A percentile compares a stretch with the other conserved stretches of the same genome.
Evolutionary conservation across 345 rosid genomes (phyloP).

Genomic region (Raphanus raphanistrum): DNA sequence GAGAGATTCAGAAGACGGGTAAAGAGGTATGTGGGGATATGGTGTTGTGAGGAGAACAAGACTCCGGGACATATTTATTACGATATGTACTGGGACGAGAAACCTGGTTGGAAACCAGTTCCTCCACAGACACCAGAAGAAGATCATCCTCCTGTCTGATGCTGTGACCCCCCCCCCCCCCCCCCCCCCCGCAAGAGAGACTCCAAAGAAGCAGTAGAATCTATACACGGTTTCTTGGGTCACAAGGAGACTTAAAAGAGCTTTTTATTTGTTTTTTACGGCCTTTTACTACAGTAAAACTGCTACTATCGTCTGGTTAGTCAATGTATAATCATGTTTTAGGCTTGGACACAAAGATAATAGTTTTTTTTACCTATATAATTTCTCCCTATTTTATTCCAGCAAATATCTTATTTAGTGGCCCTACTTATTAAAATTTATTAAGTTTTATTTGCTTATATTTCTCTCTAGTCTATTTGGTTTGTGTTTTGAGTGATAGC

Average conservation of each 20-base stretch:
- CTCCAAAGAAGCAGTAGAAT: not conserved
- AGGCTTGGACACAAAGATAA: constrained; percentile 21
- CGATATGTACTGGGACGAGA: constrained; percentile 89
- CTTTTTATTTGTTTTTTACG: constrained; percentile 3
- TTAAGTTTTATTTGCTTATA: not conserved
- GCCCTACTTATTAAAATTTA: not conserved
- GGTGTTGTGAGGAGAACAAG: constrained; percentile 72
- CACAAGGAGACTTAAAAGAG: constrained; percentile 20
- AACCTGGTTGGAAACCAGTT: constrained; percentile 68
- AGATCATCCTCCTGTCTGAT: constrained; percentile 72
- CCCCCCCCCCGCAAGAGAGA: not conserved
- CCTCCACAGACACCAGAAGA: constrained; percentile 59
- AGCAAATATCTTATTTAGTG: not conserved
- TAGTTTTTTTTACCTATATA: not conserved
- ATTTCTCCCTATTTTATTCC: not conserved
- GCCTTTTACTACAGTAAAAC: constrained; percentile 21
- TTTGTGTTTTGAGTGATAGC: too few species aligned
- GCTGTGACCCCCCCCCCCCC: not conserved
- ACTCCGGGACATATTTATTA: constrained; percentile 70
- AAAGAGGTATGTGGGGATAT: constrained; percentile 68
- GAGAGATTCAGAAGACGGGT: constrained; percentile 64
- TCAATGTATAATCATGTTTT: constrained; percentile 5
- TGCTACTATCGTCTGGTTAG: not conserved
- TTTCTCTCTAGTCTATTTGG: too few species aligned
- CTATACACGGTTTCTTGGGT: constrained; percentile 13